Percentiles rank a stretch among this genome's conserved stretches.
These are phyloP conservation scores for Penicillium oxalicum DNA, from an alignment of 2,329 filamentous ascomycete genomes.

Conservation along the genomic window DNA sequence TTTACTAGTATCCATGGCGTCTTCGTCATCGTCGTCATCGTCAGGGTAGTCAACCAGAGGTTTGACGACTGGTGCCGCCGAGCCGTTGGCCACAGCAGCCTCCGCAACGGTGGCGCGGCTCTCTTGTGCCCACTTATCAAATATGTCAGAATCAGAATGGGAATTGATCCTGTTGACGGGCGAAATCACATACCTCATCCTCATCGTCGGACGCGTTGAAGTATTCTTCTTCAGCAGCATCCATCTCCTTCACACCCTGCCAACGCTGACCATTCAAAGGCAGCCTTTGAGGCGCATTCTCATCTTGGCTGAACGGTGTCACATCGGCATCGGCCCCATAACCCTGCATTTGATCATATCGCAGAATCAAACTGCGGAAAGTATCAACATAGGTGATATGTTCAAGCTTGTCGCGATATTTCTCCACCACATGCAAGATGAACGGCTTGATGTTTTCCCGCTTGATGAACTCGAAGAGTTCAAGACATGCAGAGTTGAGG, in stretches of 20 bases:
- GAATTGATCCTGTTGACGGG: background rate
- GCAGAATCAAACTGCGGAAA: conserved; percentile 67
- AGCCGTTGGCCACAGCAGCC: conserved; percentile 49
- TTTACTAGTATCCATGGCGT: conserved; percentile 53
- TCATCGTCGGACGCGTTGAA: conserved; percentile 87
- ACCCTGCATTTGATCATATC: conserved; percentile 72
- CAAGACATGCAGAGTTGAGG: conserved; percentile 85
- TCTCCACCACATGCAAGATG: conserved; percentile 76
- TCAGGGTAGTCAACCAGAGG: conserved; percentile 88
- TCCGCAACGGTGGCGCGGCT: conserved; percentile 32
- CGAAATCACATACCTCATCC: conserved; percentile 50
- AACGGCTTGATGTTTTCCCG: conserved; percentile 75
- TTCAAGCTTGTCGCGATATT: conserved; percentile 71
- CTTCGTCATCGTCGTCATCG: conserved; percentile 77
- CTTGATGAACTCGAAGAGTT: conserved; percentile 87
- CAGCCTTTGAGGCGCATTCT: conserved; percentile 44
- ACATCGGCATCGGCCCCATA: conserved; percentile 59
- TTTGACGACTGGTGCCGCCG: conserved; percentile 55
- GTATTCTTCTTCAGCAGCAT: conserved; percentile 84
- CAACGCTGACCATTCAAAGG: conserved; percentile 56
- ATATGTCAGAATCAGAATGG: background rate
- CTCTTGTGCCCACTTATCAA: conserved; percentile 28
- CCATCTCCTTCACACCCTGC: conserved; percentile 72
- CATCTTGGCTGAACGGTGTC: conserved; percentile 64
- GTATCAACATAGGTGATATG: conserved; percentile 76